Evolutionary conservation across 208 protist genomes (phyloP).

Genomic region (Leptomonas seymouri): DNA sequence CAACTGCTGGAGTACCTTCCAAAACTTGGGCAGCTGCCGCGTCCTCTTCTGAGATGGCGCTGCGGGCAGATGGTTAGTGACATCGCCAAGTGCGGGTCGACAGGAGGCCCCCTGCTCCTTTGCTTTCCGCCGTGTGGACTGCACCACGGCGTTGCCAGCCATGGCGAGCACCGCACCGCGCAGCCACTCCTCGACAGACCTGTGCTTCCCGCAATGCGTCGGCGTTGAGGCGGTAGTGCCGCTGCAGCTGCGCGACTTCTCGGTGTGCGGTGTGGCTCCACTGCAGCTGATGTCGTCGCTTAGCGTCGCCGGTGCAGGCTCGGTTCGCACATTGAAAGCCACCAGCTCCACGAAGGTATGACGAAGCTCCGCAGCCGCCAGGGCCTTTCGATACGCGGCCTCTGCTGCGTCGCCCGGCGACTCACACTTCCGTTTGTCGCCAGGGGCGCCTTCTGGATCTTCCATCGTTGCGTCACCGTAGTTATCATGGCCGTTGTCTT

Average conservation of each 20-base stretch:
- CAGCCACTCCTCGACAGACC: constrained; percentile 43
- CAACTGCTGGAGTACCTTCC: constrained; percentile 18
- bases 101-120: not conserved
- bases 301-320: not conserved
- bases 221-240: not conserved
- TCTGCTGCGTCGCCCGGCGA: not conserved
- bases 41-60: not conserved
- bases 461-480: not conserved
- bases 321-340: constrained; percentile 14
- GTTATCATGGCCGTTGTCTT: not conserved
- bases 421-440: not conserved
- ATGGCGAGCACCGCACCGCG: constrained; percentile 48
- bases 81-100: constrained; percentile 11
- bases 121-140: constrained; percentile 26
- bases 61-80: constrained; percentile 12
- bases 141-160: constrained; percentile 58
- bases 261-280: not conserved
- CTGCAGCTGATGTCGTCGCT: not conserved
- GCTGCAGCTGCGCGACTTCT: constrained; percentile 16
- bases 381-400: not conserved
- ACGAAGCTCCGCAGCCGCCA: constrained; percentile 34
- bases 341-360: constrained; percentile 17
- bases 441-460: not conserved
- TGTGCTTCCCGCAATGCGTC: not conserved
- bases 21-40: constrained; percentile 40